A percentile compares a stretch with the other conserved stretches of the same genome.
Evolutionary conservation across 345 rosid species (phyloP).

Genomic region (Populus tremula): DNA sequence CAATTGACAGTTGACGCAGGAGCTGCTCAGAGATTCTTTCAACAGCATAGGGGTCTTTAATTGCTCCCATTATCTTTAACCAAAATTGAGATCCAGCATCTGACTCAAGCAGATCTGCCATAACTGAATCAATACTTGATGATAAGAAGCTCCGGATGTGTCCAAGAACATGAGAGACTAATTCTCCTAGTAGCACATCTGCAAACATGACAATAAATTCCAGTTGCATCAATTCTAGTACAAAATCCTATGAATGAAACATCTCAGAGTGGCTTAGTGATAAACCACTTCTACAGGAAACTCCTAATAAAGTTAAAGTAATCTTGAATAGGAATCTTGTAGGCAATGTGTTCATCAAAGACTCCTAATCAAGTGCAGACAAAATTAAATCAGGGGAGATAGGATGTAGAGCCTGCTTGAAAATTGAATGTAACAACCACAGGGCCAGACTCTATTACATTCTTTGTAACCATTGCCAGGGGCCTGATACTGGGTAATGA

Average conservation of each 20-base stretch:
- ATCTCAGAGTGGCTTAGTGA: neutral
- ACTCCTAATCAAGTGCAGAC: neutral
- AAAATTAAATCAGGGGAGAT: neutral
- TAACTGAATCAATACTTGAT: constrained; percentile 40
- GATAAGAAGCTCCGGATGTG: constrained; percentile 53
- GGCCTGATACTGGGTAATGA: neutral
- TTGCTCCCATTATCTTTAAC: constrained; percentile 59
- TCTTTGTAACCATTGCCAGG: neutral
- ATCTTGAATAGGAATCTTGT: neutral
- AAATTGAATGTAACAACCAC: neutral
- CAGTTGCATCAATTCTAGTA: neutral
- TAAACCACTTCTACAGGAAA: neutral
- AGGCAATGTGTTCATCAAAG: neutral
- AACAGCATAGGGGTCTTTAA: constrained; percentile 70
- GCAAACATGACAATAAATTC: constrained; percentile 26
- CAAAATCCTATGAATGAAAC: neutral
- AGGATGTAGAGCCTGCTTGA: neutral
- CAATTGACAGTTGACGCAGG: constrained; percentile 63
- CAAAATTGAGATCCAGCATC: constrained; percentile 54
- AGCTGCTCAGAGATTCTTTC: constrained; percentile 83
- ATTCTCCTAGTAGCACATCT: constrained; percentile 75
- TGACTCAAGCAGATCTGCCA: constrained; percentile 37
- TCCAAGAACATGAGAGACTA: constrained; percentile 53
- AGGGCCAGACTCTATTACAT: neutral
- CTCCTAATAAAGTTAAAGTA: neutral